Evolutionary conservation across 305 asterid genomes (phyloP), one percentile per base, ranked within the genome.

Genomic region (Fraxinus angustifolia): DNA sequence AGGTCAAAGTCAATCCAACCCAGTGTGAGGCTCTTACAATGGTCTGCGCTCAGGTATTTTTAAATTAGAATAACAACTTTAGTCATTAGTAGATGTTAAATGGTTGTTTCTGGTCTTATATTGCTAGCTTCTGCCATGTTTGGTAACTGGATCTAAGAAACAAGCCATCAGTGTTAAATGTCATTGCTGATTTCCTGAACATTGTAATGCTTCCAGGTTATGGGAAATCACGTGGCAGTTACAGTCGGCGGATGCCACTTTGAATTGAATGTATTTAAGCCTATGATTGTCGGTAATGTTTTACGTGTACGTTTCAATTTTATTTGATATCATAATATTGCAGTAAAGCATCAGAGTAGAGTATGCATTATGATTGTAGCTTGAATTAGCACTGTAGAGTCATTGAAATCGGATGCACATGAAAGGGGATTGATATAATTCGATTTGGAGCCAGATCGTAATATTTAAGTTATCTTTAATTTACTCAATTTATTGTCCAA

Each of bases 1-100:
- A 91, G 93, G 92, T 93, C 42, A 91, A 91, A 90, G 96, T 91
- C 80, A 94, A 94, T 81, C 98, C 98, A 36, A 93, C 97, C 42
- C 97, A 94, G 84, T 94, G 98, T 17, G 98, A 94, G 88, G 98
- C 98, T 76, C 88, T 94, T 79, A 94, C 98, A 21, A 92, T 93
- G 97, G 97, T 94, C 83, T 94, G 97, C 67, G 94, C 98, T 80
- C 97, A 94, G 97, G 98, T 94, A 88, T 74, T 45, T 58, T 75
- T 17, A 45, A n/a, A 31, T 68, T 82, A 50, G 48, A 67, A 72
- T 79, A 26, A 26, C 58, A 58, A 65, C 76, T 36, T 35, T 36
- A 45, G 82, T 76, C 16, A 40, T 48, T 76, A 34, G 45, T 76
- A 17, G 56, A 79, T 62, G 14, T 68, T 83, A 81, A 67, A 53